Evolutionary conservation across 1,139 yeast species (phyloP).

Genomic region (Saccharomyces hybrid): DNA sequence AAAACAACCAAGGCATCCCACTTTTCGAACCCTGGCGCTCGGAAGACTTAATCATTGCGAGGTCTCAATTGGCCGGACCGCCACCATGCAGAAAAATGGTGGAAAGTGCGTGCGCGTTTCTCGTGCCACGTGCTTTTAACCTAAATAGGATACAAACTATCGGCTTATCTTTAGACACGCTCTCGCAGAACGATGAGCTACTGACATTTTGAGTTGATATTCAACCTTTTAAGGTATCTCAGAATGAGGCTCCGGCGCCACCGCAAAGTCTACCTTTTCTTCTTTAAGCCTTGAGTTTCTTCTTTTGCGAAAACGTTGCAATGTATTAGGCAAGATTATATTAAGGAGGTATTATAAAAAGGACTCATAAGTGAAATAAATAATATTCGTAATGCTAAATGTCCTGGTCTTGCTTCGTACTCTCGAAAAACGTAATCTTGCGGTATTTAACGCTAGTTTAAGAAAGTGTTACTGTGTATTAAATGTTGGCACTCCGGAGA

Average conservation of each 20-base stretch:
- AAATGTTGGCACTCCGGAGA: background rate
- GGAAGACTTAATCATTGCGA: background rate
- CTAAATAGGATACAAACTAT: background rate
- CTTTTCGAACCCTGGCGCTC: background rate
- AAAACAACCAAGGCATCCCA: background rate
- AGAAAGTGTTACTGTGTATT: background rate
- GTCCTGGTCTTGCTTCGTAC: background rate
- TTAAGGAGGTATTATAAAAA: background rate
- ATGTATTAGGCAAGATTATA: background rate
- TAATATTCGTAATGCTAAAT: background rate
- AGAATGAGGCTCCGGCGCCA: background rate
- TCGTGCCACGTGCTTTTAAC: background rate
- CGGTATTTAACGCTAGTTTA: background rate
- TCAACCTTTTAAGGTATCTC: background rate
- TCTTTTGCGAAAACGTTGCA: background rate
- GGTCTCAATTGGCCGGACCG: background rate
- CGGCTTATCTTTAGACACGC: background rate
- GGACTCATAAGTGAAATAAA: background rate
- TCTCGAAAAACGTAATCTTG: background rate
- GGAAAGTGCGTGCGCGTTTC: background rate
- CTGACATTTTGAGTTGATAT: background rate
- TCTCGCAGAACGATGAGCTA: background rate
- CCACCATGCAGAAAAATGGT: background rate
- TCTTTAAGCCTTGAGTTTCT: background rate
- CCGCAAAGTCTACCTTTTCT: background rate